Base-by-base conservation (phyloP, 73 alveolate genomes). In the Symbiodinium pilosum region DNA sequence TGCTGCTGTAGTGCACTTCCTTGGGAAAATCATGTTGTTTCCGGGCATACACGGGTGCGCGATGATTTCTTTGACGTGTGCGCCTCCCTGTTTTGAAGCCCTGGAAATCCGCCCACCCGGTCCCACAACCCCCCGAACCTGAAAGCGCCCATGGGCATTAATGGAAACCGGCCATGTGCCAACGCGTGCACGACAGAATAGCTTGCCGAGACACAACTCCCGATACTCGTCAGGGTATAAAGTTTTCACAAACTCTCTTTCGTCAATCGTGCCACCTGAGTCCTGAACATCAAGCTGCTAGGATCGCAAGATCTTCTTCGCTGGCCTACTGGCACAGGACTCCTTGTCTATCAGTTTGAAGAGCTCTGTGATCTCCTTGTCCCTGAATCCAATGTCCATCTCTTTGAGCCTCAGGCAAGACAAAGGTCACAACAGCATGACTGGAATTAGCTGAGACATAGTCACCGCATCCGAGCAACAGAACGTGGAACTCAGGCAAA, bases 311-410 rank as follows among this genome's bases (percentile, higher is more conserved):
- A 21, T 24, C 3, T 34, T 24, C 24, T 8, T 16, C 41, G 41
- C 24, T 12, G 43, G 38, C 16, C n/a, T 28, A 21, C 24, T 26
- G 41, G 92, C 51, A 12, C 34, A 34, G 6, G 40, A 14, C 77
- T 86, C 81, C 94, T 87, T 87, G 94, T 87, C 94, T 12, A 87
- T 87, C 64, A 87, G 85, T 34, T 87, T 56, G 94, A 56, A 87
- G 32, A 87, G 34, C 12, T 87, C 94, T 6, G 94, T 87, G 68
- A 87, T 87, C 94, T 87, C 94, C n/a, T 21, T 52, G 64, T 87
- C 94, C 38, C 43, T 87, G 30, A 87, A 87, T 4, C 94, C 94
- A 64, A 87, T 87, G 43, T 87, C 94, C 94, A 87, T 56, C 85
- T 56, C 93, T 12, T 52, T 86, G 59, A 87, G 71, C 85, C 94